A percentile compares a stretch with the other conserved stretches of the same genome.
phyloP scores from a whole-genome alignment of 495 filamentous ascomycete species.

The Astrothelium macrocarpum region DNA sequence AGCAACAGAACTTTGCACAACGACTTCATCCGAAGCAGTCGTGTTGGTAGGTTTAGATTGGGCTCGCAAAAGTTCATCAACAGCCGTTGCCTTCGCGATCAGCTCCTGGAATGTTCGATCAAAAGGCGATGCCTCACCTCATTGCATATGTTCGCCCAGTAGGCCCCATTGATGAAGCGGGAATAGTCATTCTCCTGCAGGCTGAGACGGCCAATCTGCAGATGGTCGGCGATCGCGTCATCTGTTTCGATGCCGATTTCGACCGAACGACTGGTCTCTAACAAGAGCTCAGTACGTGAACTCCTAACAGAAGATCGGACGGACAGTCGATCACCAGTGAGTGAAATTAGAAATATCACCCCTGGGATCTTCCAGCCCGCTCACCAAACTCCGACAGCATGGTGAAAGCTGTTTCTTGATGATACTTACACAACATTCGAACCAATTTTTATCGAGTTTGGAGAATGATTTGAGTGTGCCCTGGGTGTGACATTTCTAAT shows the following conservation, averaged over 20 bases:
- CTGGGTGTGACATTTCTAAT: too few species aligned
- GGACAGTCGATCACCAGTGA: too few species aligned
- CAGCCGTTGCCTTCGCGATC: not conserved
- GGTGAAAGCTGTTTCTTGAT: too few species aligned
- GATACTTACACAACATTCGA: too few species aligned
- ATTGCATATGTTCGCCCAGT: conserved; percentile 4
- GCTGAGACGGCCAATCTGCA: conserved; percentile 2
- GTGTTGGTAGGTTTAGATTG: not conserved
- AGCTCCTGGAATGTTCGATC: not conserved
- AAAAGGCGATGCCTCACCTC: conserved; percentile 2
- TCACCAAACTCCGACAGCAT: too few species aligned
- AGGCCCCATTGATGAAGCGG: conserved; percentile 2
- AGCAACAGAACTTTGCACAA: not conserved
- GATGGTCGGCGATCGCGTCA: not conserved
- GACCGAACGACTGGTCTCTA: not conserved
- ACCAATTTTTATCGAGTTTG: too few species aligned
- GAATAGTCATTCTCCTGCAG: not conserved
- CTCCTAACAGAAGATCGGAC: not conserved
- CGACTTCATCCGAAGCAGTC: not conserved
- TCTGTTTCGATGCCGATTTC: not conserved
- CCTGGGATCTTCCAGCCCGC: too few species aligned
- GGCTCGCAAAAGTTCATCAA: not conserved
- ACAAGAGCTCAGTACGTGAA: conserved; percentile 2
- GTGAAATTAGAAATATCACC: too few species aligned
- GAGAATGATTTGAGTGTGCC: too few species aligned